Evolutionary conservation across 2,329 filamentous ascomycete species (phyloP).

Genomic region (Phyllosticta citrichinensis): DNA sequence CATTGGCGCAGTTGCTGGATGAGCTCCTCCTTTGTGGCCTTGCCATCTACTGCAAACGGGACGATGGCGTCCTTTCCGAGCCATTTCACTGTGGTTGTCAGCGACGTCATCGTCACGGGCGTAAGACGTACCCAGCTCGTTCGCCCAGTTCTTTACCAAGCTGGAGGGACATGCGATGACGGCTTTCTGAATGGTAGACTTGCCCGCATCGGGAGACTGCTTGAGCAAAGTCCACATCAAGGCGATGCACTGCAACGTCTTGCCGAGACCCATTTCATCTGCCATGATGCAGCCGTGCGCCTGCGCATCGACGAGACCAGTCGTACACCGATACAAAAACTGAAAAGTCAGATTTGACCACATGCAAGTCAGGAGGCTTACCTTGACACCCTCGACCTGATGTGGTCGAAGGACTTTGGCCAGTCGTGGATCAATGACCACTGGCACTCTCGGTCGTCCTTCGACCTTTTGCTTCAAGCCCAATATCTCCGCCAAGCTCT

Average conservation of each 20-base stretch:
- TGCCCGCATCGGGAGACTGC: slow-evolving; percentile 91
- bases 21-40: slow-evolving; percentile 88
- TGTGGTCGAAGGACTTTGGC: slow-evolving; percentile 87
- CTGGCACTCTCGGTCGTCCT: slow-evolving; percentile 79
- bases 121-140: slow-evolving; percentile 53
- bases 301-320: slow-evolving; percentile 86
- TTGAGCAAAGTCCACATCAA: slow-evolving; percentile 95
- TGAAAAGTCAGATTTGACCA: neutral
- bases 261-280: slow-evolving; percentile 96
- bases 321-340: slow-evolving; percentile 91
- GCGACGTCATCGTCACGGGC: slow-evolving; percentile 18
- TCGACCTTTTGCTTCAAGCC: slow-evolving; percentile 87
- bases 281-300: slow-evolving; percentile 99
- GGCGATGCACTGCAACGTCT: slow-evolving; percentile 93
- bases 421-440: slow-evolving; percentile 87
- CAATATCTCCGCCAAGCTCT: slow-evolving; percentile 88
- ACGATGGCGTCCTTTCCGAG: slow-evolving; percentile 82
- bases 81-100: slow-evolving; percentile 61
- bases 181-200: slow-evolving; percentile 86
- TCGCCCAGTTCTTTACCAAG: slow-evolving; percentile 95
- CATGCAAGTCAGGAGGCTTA: neutral
- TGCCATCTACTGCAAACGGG: slow-evolving; percentile 94
- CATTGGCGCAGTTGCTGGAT: slow-evolving; percentile 86
- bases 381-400: slow-evolving; percentile 91
- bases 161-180: slow-evolving; percentile 95